Evolutionary conservation across 2,329 filamentous ascomycete species (phyloP).

Genomic region (Dactylellina leptospora): DNA sequence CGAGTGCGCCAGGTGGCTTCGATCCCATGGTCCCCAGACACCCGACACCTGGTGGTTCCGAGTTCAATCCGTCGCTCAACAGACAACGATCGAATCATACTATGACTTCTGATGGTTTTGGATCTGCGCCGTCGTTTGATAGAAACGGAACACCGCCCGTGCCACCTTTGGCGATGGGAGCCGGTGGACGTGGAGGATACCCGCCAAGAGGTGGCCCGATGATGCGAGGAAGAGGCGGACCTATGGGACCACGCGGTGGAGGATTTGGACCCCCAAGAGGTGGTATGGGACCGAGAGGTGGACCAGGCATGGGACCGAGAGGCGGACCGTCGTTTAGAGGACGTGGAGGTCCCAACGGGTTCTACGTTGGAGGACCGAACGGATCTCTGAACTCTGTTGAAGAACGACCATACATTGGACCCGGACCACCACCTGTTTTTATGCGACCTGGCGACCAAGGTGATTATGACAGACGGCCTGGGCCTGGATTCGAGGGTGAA

Average conservation of each 20-base stretch:
- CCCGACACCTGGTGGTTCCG: slow-evolving; percentile 38
- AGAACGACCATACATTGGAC: slow-evolving; percentile 51
- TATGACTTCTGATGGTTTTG: slow-evolving; percentile 49
- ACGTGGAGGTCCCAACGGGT: slow-evolving; percentile 49
- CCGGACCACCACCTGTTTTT: slow-evolving; percentile 49
- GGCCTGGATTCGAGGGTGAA: slow-evolving; percentile 36
- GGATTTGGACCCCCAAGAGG: slow-evolving; percentile 52
- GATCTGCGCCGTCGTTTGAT: slow-evolving; percentile 43
- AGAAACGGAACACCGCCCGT: slow-evolving; percentile 41
- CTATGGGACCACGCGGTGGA: slow-evolving; percentile 49
- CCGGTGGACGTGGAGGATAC: slow-evolving; percentile 46
- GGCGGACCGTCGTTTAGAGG: slow-evolving; percentile 44
- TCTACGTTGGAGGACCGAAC: slow-evolving; percentile 44
- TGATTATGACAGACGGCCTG: slow-evolving; percentile 25
- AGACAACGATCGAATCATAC: slow-evolving; percentile 53
- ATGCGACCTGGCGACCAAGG: slow-evolving; percentile 44
- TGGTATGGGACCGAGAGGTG: slow-evolving; percentile 26
- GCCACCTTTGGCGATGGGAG: slow-evolving; percentile 35
- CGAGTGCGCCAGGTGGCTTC: slow-evolving; percentile 41
- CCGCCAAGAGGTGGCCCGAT: slow-evolving; percentile 47
- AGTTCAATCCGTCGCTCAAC: slow-evolving; percentile 34
- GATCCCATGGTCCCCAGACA: slow-evolving; percentile 45
- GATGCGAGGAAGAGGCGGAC: slow-evolving; percentile 46
- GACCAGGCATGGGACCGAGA: slow-evolving; percentile 42
- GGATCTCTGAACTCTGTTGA: slow-evolving; percentile 48